These are phyloP conservation scores for Gorgonomyces haynaldii DNA, from an alignment of 192 early-diverging fungal species.

Conservation along the genomic window DNA sequence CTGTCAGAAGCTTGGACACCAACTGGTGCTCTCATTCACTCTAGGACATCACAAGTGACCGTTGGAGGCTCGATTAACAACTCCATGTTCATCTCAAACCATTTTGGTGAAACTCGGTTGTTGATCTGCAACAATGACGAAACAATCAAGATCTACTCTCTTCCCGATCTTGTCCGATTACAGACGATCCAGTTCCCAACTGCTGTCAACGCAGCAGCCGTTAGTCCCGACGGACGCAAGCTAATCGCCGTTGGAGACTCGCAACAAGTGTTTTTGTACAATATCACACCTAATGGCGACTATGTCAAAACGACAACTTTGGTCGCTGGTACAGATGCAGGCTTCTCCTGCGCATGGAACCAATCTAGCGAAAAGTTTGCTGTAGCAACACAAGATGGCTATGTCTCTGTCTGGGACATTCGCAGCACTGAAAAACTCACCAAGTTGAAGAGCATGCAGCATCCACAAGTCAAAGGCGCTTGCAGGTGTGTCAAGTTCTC, in stretches of 20 bases:
- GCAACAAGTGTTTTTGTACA: slow-evolving; percentile 74
- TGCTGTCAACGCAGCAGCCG: slow-evolving; percentile 81
- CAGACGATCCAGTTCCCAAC: slow-evolving; percentile 71
- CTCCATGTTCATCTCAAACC: slow-evolving; percentile 55
- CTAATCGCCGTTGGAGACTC: slow-evolving; percentile 90
- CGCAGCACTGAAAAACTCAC: slow-evolving; percentile 64
- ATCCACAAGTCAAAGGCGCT: slow-evolving; percentile 60
- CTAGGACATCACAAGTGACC: slow-evolving; percentile 30
- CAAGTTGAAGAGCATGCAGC: slow-evolving; percentile 58
- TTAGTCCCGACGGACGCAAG: slow-evolving; percentile 84
- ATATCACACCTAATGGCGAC: slow-evolving; percentile 50
- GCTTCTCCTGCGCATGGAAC: slow-evolving; percentile 93
- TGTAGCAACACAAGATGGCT: slow-evolving; percentile 90
- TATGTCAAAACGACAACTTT: slow-evolving; percentile 66
- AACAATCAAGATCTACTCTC: slow-evolving; percentile 76
- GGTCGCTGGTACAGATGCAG: slow-evolving; percentile 65
- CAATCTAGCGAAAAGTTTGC: slow-evolving; percentile 88
- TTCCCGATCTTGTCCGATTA: slow-evolving; percentile 66
- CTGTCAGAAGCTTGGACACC: slow-evolving; percentile 3
- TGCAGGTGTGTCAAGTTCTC: slow-evolving; percentile 89
- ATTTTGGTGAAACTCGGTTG: slow-evolving; percentile 50
- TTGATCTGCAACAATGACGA: slow-evolving; percentile 91
- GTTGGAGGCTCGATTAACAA: slow-evolving; percentile 81
- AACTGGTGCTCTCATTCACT: slow-evolving; percentile 4
- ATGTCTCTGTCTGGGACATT: slow-evolving; percentile 86